A percentile compares a stretch with the other conserved stretches of the same genome.
Evolutionary conservation across 2,329 filamentous ascomycete species (phyloP).

Genomic region (Stemphylium beticola): DNA sequence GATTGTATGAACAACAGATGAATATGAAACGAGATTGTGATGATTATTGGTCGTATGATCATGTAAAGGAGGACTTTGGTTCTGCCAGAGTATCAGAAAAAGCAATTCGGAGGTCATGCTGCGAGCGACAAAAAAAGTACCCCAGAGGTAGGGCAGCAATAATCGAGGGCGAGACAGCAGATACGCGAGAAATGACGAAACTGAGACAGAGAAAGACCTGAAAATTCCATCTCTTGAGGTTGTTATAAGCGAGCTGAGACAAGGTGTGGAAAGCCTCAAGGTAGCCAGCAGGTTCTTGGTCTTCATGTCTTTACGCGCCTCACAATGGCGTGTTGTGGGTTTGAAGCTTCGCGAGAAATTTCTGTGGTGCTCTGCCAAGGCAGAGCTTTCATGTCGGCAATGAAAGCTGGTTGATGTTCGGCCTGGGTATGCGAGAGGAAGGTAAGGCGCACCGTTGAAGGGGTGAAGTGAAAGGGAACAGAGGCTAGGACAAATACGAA

Average conservation of each 20-base stretch:
- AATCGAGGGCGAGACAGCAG: not conserved
- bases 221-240: not conserved
- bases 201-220: not conserved
- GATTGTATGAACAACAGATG: no score
- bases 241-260: not conserved
- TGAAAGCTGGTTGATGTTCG: not conserved
- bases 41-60: no score
- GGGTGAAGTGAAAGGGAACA: slow-evolving; percentile 1
- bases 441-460: not conserved
- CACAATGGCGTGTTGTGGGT: not conserved
- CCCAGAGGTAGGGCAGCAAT: not conserved
- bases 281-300: not conserved
- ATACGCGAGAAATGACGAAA: not conserved
- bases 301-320: not conserved
- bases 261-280: not conserved
- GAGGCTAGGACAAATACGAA: not conserved
- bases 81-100: no score
- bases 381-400: not conserved
- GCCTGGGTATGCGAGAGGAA: not conserved
- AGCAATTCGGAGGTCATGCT: not conserved
- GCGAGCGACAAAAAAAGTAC: not conserved
- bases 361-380: not conserved
- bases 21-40: no score
- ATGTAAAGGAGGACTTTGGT: no score
- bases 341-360: no score